Conservation (phyloP, 441 rosid genomes). For the Populus trichocarpa region DNA sequence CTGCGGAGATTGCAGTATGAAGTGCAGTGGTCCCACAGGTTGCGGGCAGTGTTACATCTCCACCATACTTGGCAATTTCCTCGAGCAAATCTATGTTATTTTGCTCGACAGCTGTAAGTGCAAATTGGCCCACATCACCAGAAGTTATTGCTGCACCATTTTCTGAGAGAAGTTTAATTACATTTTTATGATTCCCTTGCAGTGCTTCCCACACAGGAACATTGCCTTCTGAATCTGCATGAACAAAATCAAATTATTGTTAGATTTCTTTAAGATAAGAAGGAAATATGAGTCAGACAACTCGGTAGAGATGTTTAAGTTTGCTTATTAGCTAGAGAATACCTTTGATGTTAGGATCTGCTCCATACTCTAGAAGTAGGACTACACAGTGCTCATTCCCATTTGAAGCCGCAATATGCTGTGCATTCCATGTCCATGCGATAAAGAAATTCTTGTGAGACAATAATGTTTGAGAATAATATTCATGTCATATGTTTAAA, state of each 20-base stretch:
- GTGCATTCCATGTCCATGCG: conserved; percentile 13
- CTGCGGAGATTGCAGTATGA: conserved; percentile 75
- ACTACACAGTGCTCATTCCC: conserved; percentile 62
- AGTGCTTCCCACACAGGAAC: conserved; percentile 93
- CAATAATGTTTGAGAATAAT: neutral
- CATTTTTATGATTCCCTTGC: conserved; percentile 51
- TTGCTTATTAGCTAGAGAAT: conserved; percentile 2
- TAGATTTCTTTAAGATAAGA: neutral
- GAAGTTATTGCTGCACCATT: conserved; percentile 59
- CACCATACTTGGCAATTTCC: conserved; percentile 51
- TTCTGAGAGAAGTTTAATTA: conserved; percentile 50
- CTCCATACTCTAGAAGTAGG: conserved; percentile 70
- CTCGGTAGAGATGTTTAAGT: neutral
- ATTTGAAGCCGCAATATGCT: conserved; percentile 82
- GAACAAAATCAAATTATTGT: neutral
- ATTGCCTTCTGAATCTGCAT: conserved; percentile 77
- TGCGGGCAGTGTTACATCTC: conserved; percentile 51
- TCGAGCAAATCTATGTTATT: conserved; percentile 59
- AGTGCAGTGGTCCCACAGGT: conserved; percentile 58
- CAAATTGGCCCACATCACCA: conserved; percentile 55
- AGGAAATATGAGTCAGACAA: neutral
- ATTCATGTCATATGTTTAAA: neutral
- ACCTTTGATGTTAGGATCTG: conserved; percentile 80
- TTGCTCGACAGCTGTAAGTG: conserved; percentile 56
- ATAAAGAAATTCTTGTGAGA: conserved; percentile 2